phyloP scores from a whole-genome alignment of 352 stramenopile species.

The Globisporangium canariense region DNA sequence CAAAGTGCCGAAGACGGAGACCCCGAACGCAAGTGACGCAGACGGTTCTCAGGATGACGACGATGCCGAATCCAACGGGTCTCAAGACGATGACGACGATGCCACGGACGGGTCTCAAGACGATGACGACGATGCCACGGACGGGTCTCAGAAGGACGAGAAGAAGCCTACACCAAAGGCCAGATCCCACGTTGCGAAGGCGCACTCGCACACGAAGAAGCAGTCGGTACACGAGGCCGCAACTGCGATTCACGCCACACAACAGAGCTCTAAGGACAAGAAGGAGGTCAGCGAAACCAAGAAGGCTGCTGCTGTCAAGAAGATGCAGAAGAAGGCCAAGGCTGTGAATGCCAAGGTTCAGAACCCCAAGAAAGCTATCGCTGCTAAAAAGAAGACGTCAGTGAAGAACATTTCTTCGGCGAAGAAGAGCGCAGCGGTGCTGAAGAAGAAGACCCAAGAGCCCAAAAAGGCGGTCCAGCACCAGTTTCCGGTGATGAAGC shows the following conservation, averaged over 20 bases:
- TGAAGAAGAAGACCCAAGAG: neutral
- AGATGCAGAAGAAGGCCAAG: neutral
- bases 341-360: too few relatives aligned
- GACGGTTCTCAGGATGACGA: neutral
- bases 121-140: neutral
- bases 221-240: neutral
- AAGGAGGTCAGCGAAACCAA: neutral
- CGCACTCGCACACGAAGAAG: neutral
- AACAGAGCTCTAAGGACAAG: neutral
- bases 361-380: neutral
- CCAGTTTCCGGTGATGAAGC: neutral
- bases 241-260: neutral
- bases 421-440: too few relatives aligned
- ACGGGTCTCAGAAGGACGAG: neutral
- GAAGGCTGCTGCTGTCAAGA: slow-evolving; percentile 1
- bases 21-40: neutral
- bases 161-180: neutral
- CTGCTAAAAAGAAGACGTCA: neutral
- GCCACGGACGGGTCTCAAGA: neutral
- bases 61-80: slow-evolving; percentile 12
- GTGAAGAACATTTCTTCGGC: neutral
- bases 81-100: slow-evolving; percentile 7
- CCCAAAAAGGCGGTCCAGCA: neutral
- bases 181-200: neutral
- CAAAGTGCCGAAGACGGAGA: neutral